Evolutionary conservation across 1,284 basidiomycete species (phyloP).

Genomic region (Boletus sp.): DNA sequence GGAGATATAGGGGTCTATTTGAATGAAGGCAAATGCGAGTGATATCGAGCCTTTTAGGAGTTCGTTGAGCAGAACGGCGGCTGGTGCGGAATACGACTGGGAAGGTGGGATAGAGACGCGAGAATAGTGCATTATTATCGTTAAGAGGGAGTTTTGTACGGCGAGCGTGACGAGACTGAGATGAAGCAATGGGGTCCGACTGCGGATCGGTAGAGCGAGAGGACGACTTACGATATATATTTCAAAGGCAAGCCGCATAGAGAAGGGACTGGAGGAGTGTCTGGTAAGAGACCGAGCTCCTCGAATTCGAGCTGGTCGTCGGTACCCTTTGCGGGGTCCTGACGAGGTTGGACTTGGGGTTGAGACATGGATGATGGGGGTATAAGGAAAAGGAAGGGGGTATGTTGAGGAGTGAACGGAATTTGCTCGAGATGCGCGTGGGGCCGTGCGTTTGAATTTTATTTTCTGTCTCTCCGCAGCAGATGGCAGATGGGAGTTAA

Average conservation of each 20-base stretch:
- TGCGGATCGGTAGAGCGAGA: slow-evolving; percentile 5
- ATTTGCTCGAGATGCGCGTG: background rate
- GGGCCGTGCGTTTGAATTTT: slow-evolving; percentile 9
- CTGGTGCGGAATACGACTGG: slow-evolving; percentile 82
- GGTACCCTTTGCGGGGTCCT: slow-evolving; percentile 34
- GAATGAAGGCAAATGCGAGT: slow-evolving; percentile 52
- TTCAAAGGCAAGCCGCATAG: slow-evolving; percentile 73
- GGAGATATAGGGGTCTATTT: slow-evolving; percentile 38
- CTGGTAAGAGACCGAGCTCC: slow-evolving; percentile 49
- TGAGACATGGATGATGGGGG: slow-evolving; percentile 33
- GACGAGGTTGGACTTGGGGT: slow-evolving; percentile 6
- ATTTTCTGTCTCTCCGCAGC: slow-evolving; percentile 29
- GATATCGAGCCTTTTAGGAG: slow-evolving; percentile 90
- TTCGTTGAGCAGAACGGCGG: slow-evolving; percentile 92
- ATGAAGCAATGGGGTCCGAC: background rate
- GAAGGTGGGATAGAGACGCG: slow-evolving; percentile 79
- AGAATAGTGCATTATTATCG: slow-evolving; percentile 95
- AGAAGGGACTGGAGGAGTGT: slow-evolving; percentile 45
- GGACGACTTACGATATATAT: slow-evolving; percentile 70
- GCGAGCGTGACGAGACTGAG: slow-evolving; percentile 85
- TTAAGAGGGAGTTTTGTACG: slow-evolving; percentile 87
- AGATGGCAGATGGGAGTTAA: background rate
- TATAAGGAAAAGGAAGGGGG: slow-evolving; percentile 18
- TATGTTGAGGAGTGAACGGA: background rate
- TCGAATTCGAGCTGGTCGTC: slow-evolving; percentile 45